Evolutionary conservation across 2,329 filamentous ascomycete genomes (phyloP), one percentile per base, ranked within the genome.

Genomic region (Alternaria sp.): DNA sequence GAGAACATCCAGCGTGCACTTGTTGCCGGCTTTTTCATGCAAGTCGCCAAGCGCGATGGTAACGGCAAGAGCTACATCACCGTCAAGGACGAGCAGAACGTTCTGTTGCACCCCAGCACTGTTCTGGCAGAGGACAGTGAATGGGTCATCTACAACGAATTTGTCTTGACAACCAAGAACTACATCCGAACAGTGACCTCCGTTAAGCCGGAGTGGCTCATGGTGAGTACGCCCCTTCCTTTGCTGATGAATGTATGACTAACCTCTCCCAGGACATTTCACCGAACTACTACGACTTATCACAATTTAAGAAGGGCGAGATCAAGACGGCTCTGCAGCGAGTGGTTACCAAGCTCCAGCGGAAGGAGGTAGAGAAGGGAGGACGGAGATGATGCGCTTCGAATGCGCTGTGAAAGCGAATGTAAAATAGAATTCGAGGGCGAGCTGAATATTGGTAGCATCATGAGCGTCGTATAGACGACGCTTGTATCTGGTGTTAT

Each of bases 91-190:
- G 92, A 97, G 75, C 95, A 98, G 82, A 91, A 88, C 50, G 96
- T 99, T 49, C 86, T 97, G 72, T 87, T 99, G 64, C 96, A 99
- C 82, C 96, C 96, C 2, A 96, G 92, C 69, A 97, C 94, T 1
- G 94, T 97, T 30, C 86, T 99, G 21, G 88, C 89, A 54, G 90
- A 93, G 62, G 94, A 97, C 62, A 93, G 90, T 71, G 96, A 99
- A 71, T 99, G 96, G 96, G 93, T 99, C 25, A 84, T 99, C 25
- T 99, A 99, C 83, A 97, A 98, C 75, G 96, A 99, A 78, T 99
- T 98, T 76, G 96, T 99, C 12, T 88, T 99, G 59, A 99, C 96
- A 1, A 96, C 92, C 57, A 97, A 99, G 87, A 97, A 98, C 83
- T 99, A 97, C 80, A 95, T 99, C 73, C 89, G 96, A 61, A 97